Evolutionary conservation across 495 filamentous ascomycete genomes (phyloP).

Genomic region (Letharia columbiana): DNA sequence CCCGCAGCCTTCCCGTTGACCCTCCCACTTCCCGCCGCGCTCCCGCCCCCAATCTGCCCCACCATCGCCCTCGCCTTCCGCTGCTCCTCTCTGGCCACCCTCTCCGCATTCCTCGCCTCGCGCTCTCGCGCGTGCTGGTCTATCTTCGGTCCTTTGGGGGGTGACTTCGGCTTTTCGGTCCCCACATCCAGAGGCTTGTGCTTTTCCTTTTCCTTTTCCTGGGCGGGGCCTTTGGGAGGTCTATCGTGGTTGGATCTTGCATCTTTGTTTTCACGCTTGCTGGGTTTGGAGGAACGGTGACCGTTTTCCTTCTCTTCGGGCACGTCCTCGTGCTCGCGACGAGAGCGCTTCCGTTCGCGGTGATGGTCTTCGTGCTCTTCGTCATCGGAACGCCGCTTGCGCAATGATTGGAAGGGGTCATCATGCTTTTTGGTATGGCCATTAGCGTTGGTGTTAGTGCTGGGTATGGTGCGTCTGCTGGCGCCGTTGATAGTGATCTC

Average conservation of each 20-base stretch:
- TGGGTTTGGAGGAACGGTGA: conserved; percentile 36
- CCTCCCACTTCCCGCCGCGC: conserved; percentile 38
- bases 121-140: conserved; percentile 72
- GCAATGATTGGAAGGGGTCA: conserved; percentile 17
- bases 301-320: conserved; percentile 24
- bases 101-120: conserved; percentile 65
- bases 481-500: conserved; percentile 21
- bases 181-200: conserved; percentile 24
- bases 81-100: conserved; percentile 69
- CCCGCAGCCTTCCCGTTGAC: conserved; percentile 29
- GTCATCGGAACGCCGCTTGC: conserved; percentile 28
- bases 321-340: conserved; percentile 39
- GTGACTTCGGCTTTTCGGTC: conserved; percentile 30
- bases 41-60: conserved; percentile 28
- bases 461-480: conserved; percentile 13
- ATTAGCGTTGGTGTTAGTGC: conserved; percentile 2
- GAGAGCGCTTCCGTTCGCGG: conserved; percentile 45
- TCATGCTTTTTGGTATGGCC: conserved; percentile 12
- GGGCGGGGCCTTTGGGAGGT: conserved; percentile 15
- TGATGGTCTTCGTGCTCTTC: conserved; percentile 40
- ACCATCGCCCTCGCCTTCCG: conserved; percentile 43
- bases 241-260: conserved; percentile 23
- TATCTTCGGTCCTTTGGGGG: conserved; percentile 36
- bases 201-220: background rate
- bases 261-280: conserved; percentile 29